phyloP scores from a whole-genome alignment of 2,329 filamentous ascomycete species.

The Fusarium algeriense region DNA sequence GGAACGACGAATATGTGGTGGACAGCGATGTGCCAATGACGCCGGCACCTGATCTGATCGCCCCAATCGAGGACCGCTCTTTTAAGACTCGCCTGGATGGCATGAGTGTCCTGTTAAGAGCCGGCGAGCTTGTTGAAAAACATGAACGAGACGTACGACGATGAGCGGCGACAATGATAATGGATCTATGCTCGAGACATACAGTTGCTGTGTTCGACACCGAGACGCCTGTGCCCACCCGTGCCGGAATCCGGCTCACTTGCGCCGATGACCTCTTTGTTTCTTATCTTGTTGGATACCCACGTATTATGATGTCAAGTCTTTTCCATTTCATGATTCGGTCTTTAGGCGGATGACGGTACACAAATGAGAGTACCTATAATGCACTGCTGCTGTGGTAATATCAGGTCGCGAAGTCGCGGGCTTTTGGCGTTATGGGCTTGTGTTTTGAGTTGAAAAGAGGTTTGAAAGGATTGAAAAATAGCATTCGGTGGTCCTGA shows the following conservation, averaged over 20 bases:
- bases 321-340: constrained; percentile 13
- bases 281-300: constrained; percentile 39
- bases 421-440: constrained; percentile 30
- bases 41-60: constrained; percentile 38
- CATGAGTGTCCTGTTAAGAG: constrained; percentile 69
- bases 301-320: constrained; percentile 32
- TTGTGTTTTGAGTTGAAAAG: neutral
- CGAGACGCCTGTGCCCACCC: neutral
- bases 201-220: neutral
- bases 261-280: neutral
- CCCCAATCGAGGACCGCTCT: constrained; percentile 39
- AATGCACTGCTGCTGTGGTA: constrained; percentile 23
- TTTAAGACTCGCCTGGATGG: constrained; percentile 61
- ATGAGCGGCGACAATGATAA: constrained; percentile 9
- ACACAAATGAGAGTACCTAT: neutral
- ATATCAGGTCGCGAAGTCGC: constrained; percentile 11
- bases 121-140: constrained; percentile 70
- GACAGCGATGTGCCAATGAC: constrained; percentile 52
- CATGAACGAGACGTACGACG: constrained; percentile 45
- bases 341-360: constrained; percentile 8
- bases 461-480: constrained; percentile 9
- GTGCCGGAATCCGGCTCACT: neutral
- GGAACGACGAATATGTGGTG: constrained; percentile 44
- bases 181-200: neutral
- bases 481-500: neutral